Conservation (phyloP, 148 eudicot genomes). For the Camellia granthamiana region DNA sequence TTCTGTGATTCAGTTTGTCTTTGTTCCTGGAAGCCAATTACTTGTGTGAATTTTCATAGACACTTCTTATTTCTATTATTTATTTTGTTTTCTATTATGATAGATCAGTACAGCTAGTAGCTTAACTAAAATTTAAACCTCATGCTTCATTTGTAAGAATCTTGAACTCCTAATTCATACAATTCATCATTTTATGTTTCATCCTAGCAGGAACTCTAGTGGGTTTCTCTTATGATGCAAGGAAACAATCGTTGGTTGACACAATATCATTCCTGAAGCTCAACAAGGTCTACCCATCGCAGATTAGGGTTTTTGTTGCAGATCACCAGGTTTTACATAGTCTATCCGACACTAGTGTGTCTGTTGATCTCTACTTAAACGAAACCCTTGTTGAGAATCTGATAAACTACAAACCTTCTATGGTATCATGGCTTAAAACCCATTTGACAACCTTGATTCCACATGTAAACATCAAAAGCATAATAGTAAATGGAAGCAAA, state of each 20-base stretch:
- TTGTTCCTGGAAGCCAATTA: not conserved
- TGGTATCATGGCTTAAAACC: slow-evolving; percentile 21
- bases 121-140: not conserved
- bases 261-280: slow-evolving; percentile 15
- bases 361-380: slow-evolving; percentile 19
- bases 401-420: slow-evolving; percentile 4
- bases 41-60: not conserved
- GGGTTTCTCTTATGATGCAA: slow-evolving; percentile 25
- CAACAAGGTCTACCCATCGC: slow-evolving; percentile 14
- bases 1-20: not conserved
- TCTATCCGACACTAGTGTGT: slow-evolving; percentile 13
- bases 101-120: not conserved
- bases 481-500: slow-evolving; percentile 15
- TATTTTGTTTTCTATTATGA: not conserved
- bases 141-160: not conserved
- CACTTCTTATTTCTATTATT: not conserved
- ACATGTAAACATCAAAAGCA: slow-evolving; percentile 12
- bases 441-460: slow-evolving; percentile 12
- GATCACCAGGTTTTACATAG: slow-evolving; percentile 17
- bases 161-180: not conserved
- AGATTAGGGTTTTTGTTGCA: slow-evolving; percentile 23
- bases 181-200: not conserved
- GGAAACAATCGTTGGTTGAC: slow-evolving; percentile 11
- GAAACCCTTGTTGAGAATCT: slow-evolving; percentile 10
- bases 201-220: slow-evolving; percentile 20